These are phyloP conservation scores for Collybiopsis confluens DNA, from an alignment of 768 basidiomycete genomes.

Conservation along the genomic window DNA sequence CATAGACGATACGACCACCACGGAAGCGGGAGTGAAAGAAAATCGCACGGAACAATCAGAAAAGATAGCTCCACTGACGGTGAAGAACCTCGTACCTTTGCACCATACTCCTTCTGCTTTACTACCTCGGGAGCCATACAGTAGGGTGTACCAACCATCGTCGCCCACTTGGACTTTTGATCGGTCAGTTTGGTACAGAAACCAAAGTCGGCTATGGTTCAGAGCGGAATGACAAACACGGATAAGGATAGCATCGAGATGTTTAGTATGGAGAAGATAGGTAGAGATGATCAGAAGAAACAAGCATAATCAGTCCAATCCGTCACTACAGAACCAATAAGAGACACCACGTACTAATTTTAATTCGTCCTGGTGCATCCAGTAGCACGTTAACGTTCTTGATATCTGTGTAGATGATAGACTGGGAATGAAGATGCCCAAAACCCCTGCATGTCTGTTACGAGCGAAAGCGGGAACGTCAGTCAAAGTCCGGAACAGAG, in stretches of 20 bases:
- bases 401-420: constrained; percentile 96
- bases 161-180: constrained; percentile 94
- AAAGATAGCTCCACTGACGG: no score
- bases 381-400: constrained; percentile 95
- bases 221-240: background rate
- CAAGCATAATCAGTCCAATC: no score
- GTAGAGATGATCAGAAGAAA: no score
- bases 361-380: constrained; percentile 88
- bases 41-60: no score
- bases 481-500: background rate
- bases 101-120: constrained; percentile 95
- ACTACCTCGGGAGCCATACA: constrained; percentile 99
- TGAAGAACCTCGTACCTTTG: no score
- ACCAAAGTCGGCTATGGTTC: constrained; percentile 93
- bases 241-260: no score
- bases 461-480: no score
- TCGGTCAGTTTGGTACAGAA: constrained; percentile 96
- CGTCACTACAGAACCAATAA: no score
- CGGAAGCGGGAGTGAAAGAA: background rate
- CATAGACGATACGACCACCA: background rate
- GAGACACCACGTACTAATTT: constrained; percentile 97
- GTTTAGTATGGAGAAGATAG: no score
- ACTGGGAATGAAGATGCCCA: constrained; percentile 87
- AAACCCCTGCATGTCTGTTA: constrained; percentile 90
- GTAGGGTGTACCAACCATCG: constrained; percentile 98